Conservation (phyloP, 2,329 filamentous ascomycete species). For the Trichoderma lentiforme region DNA sequence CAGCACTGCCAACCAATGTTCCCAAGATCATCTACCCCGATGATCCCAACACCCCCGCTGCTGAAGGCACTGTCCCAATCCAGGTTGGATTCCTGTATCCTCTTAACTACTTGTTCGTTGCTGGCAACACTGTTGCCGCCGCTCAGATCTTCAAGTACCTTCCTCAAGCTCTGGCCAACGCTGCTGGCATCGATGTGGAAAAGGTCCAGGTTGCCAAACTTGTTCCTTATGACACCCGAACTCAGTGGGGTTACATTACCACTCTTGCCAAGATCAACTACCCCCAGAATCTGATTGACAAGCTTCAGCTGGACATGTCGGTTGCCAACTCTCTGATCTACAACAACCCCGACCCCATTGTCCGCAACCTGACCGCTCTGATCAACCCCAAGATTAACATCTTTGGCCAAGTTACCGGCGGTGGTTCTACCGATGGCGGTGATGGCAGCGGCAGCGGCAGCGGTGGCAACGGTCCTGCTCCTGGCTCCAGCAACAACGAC, state of each 20-base stretch:
- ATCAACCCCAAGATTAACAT: conserved; percentile 73
- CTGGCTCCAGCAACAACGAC: conserved; percentile 30
- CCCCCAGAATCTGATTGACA: conserved; percentile 64
- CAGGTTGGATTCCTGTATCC: conserved; percentile 81
- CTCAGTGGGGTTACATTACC: conserved; percentile 71
- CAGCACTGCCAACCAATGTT: conserved; percentile 61
- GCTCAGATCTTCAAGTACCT: conserved; percentile 82
- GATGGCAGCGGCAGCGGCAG: background rate
- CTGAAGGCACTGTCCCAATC: conserved; percentile 66
- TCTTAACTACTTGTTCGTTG: conserved; percentile 83
- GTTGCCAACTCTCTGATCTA: conserved; percentile 73
- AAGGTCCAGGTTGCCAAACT: conserved; percentile 68
- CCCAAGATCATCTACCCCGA: conserved; percentile 74
- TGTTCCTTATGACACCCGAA: conserved; percentile 70
- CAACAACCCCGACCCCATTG: conserved; percentile 62
- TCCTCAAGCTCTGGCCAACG: conserved; percentile 66
- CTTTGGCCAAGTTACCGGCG: conserved; percentile 37
- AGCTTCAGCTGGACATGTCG: conserved; percentile 65
- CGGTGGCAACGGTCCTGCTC: background rate
- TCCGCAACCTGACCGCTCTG: conserved; percentile 69
- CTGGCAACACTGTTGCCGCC: conserved; percentile 65
- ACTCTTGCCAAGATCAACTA: conserved; percentile 70
- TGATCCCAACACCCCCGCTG: conserved; percentile 48
- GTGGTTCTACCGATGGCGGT: conserved; percentile 32
- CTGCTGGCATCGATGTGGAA: conserved; percentile 51